Conservation (phyloP, 257 asterid species). For the Solanum pennellii region DNA sequence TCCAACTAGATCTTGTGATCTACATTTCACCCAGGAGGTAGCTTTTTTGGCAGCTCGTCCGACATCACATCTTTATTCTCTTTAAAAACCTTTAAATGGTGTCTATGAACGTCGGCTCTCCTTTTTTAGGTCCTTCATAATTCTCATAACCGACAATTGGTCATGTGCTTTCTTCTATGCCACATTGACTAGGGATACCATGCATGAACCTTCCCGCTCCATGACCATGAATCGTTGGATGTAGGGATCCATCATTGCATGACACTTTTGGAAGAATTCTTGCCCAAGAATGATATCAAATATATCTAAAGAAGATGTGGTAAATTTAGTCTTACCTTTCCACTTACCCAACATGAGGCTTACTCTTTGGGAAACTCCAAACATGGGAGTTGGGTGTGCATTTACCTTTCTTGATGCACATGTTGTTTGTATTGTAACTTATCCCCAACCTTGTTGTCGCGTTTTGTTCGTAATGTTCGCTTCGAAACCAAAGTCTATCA, state of each 20-base stretch:
- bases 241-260: background rate
- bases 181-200: background rate
- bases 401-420: background rate
- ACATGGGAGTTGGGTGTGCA: background rate
- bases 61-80: too few species aligned
- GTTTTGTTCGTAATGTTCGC: background rate
- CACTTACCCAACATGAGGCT: background rate
- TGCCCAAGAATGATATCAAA: too few species aligned
- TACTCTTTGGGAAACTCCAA: background rate
- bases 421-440: background rate
- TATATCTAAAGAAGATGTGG: background rate
- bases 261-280: background rate
- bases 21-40: too few species aligned
- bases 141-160: too few species aligned
- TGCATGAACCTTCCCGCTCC: background rate
- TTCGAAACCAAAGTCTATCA: fast-evolving
- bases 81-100: too few species aligned
- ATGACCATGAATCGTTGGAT: background rate
- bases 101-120: background rate
- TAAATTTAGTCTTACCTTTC: background rate
- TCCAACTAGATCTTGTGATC: too few species aligned
- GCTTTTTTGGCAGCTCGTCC: background rate
- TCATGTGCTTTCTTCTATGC: background rate
- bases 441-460: too few species aligned
- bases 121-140: background rate